Base-by-base conservation (phyloP, 352 stramenopile species). In the Globisporangium recalcitrans region DNA sequence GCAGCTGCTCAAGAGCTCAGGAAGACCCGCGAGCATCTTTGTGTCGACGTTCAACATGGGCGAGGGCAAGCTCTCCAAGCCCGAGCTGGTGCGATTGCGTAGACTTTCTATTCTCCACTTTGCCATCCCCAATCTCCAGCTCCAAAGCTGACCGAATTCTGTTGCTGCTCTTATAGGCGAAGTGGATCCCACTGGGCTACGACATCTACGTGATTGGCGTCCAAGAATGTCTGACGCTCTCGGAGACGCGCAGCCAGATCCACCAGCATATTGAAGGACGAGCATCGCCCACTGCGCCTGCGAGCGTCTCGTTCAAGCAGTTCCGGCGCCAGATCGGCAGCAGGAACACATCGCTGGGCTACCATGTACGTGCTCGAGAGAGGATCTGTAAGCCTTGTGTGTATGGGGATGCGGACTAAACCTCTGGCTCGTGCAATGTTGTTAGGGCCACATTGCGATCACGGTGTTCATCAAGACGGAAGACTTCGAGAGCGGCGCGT, bases 141-240 rank as follows among this genome's bases (percentile, higher is more conserved):
- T n/a, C n/a, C 6, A 44, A 19, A 2, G 1, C 19, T 49, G n/a
- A 49, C 19, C 8, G 7, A 10, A 26, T 4, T 49, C 8, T 49
- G n/a, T 24, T 51, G 8, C 8, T 55, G 8, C 22, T 36, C 60
- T 55, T 67, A 31, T 21, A 86, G 69, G 69, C 77, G 22, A 85
- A 88, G 60, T 97, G 90, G 90, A 89, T 97, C 64, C 87, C 88
- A 21, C 63, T 78, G 5, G 87, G 86, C 29, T 71, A 93, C 63
- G 87, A 97, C 49, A 74, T 97, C 0, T 97, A 97, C 47, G 86
- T 95, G 13, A 90, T 97, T 46, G 90, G 87, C n/a, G 78, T 96
- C 7, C 88, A 97, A 63, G 90, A 97, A 60, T 97, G 90, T 70
- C 75, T 96, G 11, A 71, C 91, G 63, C 65, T 96, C 29, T 65